Evolutionary conservation across 2,329 filamentous ascomycete species (phyloP), one percentile per base, ranked within the genome.

Genomic region (Chrysoporthe puriensis): DNA sequence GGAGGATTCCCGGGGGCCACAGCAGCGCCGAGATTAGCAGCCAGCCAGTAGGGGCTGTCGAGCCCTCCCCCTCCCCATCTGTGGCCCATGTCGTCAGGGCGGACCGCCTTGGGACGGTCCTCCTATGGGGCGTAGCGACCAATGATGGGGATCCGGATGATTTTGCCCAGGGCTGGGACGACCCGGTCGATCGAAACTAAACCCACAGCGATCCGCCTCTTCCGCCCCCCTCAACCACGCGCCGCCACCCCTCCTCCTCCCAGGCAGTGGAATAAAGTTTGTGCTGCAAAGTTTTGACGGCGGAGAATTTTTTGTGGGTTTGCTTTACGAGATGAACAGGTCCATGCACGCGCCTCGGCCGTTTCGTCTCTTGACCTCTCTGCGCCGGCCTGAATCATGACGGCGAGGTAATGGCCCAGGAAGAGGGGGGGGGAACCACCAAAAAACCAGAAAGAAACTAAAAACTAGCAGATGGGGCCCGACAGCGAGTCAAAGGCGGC

Each of bases 1-100:
- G 63, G 63, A 60, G 57, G 36, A 43, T 43, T 21, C 36, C 56
- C 56, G 46, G 48, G 50, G 48, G 54, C 43, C 67, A 66, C 67
- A 63, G 18, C 54, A 66, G 54, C 67, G 61, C 63, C 63, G 63
- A 64, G 54, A 64, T 58, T 58, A 50, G 40, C 52, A 58, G 11
- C n/a, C n/a, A 60, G 56, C 56, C 56, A 13, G 56, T 58, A 36
- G 34, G 34, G 7, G 34, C 32, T 36, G 56, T 40, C 56, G 6
- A 40, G 9, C 34, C 56, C 18, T 18, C 9, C 14, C 11, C 52
- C 26, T 32, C 1, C 40, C 34, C n/a, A 44, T 26, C 40, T 59
- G 40, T n/a, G 26, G 26, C 54, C 57, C 11, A 32, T 32, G 50
- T 13, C 50, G 26, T 26, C 26, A 26, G 26, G 26, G 26, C 26